Evolutionary conservation across 768 basidiomycete genomes (phyloP), one percentile per base, ranked within the genome.

Genomic region (Rhizopogon vinicolor): DNA sequence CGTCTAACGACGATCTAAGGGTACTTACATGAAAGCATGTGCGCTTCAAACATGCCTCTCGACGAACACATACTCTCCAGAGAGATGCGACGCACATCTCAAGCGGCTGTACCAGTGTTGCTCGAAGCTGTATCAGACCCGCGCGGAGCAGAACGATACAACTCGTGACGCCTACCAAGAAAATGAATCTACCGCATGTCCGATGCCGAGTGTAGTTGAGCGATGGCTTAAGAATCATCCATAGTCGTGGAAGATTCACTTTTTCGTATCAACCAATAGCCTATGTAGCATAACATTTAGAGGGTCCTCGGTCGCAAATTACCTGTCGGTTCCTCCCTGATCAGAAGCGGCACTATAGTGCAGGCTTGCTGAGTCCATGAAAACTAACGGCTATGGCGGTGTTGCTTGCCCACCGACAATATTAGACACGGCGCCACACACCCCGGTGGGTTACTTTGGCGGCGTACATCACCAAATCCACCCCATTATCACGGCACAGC

Each of bases 31-130:
- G 12, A 33, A 48, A 89, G 87, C 87, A 0, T 89, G 87, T 62
- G 66, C 73, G 19, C 71, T 89, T 3, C 87, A 89, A 43, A 54
- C 71, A 1, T 90, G 88, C 63, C 72, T 89, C 31, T 76, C 75
- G 51, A 82, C 78, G 57, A 78, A 89, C 65, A 86, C 83, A 0
- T 89, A 87, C 62, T 61, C 59, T 2, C 87, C 84, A 0, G 85
- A 87, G 18, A 82, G 77, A 58, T 90, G 88, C 62, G 72, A 83
- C 42, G 62, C 69, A 8, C 64, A 76, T 10, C 62, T 89, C 19
- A 71, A 78, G 50, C 73, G 69, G 22, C 74, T 90, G 16, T 89
- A 89, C 63, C 54, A 63, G 54, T 89, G 88, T 59, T 90, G 88
- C 62, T 72, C 78, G 43, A 53, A 63, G 28, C 79, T 89, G 75